Evolutionary conservation across 2,329 filamentous ascomycete genomes (phyloP), one percentile per base, ranked within the genome.

Genomic region (Venturiaceae sp.): DNA sequence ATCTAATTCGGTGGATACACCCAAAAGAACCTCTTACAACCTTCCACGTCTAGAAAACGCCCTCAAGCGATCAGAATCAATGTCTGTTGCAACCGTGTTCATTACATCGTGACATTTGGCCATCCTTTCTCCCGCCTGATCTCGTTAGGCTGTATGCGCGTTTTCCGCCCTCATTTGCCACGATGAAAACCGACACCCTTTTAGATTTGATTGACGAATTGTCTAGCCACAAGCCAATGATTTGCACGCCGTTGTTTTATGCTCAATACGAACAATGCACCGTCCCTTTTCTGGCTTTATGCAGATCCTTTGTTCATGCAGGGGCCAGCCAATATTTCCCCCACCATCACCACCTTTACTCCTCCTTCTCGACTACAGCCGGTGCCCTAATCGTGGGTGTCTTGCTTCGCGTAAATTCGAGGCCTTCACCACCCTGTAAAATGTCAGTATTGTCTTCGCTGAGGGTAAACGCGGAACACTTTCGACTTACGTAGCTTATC

Each of bases 401-500:
- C 63, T 78, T 74, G 56, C 74, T 76, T 62, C 80, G 80, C 60
- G 86, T 73, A 70, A 83, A 85, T 44, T 81, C 82, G 61, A 85
- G 74, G 30, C 82, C 83, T 70, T 86, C 83, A 58, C 83, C 83
- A 56, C 78, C 80, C 81, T 84, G 62, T 37, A 60, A 16, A 9
- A 37, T 55, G 58, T 59, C 65, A 63, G 57, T n/a, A 21, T 55
- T 50, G 60, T 4, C 66, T 58, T 64, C 56, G n/a, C 57, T n/a
- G 44, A 28, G 14, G 44, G 14, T n/a, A 16, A n/a, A n/a, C 9
- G 44, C 44, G 26, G 26, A 50, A 50, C 52, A 39, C 47, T 34
- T 53, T 11, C 33, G 37, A 56, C 90, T 84, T 83, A 95, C 91
- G 71, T 99, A 99, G 82, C 91, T 96, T 70, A 95, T 87, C 66